A percentile compares a stretch with the other conserved stretches of the same genome.
phyloP scores from a whole-genome alignment of 176 grass and related monocot genomes.

The Oryza brachyantha region DNA sequence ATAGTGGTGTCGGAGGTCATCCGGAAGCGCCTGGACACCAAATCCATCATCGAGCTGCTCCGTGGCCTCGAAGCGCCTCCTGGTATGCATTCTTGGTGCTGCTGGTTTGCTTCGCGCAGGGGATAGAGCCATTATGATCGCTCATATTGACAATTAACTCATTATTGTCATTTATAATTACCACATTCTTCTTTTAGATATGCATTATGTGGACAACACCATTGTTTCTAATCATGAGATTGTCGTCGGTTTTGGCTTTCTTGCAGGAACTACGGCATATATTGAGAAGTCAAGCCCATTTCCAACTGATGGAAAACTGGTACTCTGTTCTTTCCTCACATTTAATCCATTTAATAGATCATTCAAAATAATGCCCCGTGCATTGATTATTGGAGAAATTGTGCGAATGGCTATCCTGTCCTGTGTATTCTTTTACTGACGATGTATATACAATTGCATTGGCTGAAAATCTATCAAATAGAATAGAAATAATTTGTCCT shows the following conservation, averaged over 20 bases:
- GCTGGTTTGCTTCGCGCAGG: neutral
- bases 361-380: neutral
- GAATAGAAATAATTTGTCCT: neutral
- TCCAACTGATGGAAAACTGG: constrained; percentile 88
- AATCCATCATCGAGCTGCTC: constrained; percentile 82
- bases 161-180: neutral
- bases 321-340: constrained; percentile 5
- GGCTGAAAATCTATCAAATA: neutral
- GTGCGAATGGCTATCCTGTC: neutral
- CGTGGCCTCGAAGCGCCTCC: constrained; percentile 65
- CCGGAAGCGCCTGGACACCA: constrained; percentile 86
- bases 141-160: neutral
- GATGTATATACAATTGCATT: neutral
- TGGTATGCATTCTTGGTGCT: constrained; percentile 50
- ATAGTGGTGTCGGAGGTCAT: constrained; percentile 66
- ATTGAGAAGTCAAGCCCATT: constrained; percentile 93
- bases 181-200: neutral
- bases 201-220: neutral
- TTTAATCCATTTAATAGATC: neutral
- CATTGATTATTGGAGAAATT: neutral
- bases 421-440: neutral
- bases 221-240: constrained; percentile 7
- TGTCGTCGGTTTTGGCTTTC: neutral
- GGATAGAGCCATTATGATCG: neutral
- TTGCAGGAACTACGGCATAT: constrained; percentile 72